These are phyloP conservation scores for Candida easanensis DNA, from an alignment of 805 yeast species.

Conservation along the genomic window DNA sequence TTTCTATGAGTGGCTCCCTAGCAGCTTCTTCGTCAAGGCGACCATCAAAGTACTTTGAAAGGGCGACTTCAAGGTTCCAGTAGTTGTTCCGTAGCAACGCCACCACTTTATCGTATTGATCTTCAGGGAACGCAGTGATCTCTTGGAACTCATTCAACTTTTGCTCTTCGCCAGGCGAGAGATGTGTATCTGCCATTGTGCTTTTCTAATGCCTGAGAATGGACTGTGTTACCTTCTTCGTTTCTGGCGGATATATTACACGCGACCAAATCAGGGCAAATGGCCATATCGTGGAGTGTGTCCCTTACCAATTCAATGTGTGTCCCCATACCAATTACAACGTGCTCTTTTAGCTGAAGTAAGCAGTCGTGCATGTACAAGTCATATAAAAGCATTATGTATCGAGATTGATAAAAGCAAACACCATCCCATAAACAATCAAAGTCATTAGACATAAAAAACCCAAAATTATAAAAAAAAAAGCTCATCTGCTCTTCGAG, in stretches of 20 bases:
- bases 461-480: too few relatives aligned
- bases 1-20: constrained; percentile 2
- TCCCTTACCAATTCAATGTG: too few relatives aligned
- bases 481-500: constrained; percentile 2
- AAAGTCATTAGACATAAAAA: neutral
- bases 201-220: too few relatives aligned
- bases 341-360: too few relatives aligned
- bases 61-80: constrained; percentile 60
- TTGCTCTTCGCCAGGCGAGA: constrained; percentile 39
- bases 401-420: neutral
- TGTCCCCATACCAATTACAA: too few relatives aligned
- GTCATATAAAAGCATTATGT: constrained; percentile 1
- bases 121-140: constrained; percentile 47
- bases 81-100: constrained; percentile 47
- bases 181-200: neutral
- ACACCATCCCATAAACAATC: constrained; percentile 1
- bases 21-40: constrained; percentile 35
- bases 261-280: too few relatives aligned
- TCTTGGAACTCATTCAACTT: constrained; percentile 47
- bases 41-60: constrained; percentile 61
- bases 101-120: constrained; percentile 44
- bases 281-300: too few relatives aligned
- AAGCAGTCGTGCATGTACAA: constrained; percentile 1
- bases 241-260: too few relatives aligned
- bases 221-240: too few relatives aligned